Evolutionary conservation across 2,329 filamentous ascomycete genomes (phyloP).

Genomic region (Cryphonectria japonica): DNA sequence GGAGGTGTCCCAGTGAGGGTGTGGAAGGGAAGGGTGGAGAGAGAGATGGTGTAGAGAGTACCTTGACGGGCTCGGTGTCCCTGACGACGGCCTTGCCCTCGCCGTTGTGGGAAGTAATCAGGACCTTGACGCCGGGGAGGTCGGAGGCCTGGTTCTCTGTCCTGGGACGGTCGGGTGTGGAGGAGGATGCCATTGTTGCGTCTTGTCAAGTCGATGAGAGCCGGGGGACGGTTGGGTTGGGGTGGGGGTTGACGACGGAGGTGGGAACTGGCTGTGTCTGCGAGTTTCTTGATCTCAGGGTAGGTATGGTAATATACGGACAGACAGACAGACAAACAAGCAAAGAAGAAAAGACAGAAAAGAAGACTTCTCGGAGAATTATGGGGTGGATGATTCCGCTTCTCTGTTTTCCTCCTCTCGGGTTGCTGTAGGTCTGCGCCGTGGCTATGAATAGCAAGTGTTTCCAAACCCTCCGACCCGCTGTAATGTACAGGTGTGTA

Average conservation of each 20-base stretch:
- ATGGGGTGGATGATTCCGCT: neutral
- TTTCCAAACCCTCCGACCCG: neutral
- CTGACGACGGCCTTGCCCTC: slow-evolving; percentile 27
- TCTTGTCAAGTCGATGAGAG: slow-evolving; percentile 16
- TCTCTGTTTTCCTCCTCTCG: neutral
- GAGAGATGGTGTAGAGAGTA: neutral
- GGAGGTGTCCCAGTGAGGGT: neutral
- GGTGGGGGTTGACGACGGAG: neutral
- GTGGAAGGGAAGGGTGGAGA: neutral
- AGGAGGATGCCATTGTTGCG: slow-evolving; percentile 33
- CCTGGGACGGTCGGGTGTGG: slow-evolving; percentile 28
- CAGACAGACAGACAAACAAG: neutral
- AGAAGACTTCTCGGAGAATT: neutral
- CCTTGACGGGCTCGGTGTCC: slow-evolving; percentile 27
- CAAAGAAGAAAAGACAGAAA: no score
- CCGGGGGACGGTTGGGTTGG: neutral
- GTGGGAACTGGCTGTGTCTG: neutral
- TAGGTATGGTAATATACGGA: neutral
- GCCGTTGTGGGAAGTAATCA: slow-evolving; percentile 26
- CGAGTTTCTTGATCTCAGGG: neutral
- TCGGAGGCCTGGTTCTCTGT: slow-evolving; percentile 30
- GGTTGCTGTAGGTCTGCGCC: neutral
- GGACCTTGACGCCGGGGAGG: slow-evolving; percentile 19
- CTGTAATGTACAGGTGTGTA: neutral
- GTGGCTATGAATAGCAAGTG: neutral